Conservation (phyloP, 2,329 filamentous ascomycete species). For the Chaetothyriales sp. region DNA sequence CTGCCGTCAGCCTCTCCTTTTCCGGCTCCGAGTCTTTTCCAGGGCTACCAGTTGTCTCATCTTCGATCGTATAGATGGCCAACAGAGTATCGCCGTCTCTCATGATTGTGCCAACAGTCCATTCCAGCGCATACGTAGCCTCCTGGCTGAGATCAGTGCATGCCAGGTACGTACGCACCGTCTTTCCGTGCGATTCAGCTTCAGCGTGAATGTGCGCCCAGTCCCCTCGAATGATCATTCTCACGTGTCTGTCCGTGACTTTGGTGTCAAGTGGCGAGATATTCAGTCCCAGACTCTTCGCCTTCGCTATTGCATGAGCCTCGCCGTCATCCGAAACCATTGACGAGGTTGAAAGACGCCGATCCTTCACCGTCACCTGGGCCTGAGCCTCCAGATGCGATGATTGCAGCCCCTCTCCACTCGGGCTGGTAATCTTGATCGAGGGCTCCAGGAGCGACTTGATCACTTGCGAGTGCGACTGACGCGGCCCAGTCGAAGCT, state of each 20-base stretch:
- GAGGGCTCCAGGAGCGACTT: slow-evolving; percentile 19
- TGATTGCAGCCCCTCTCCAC: slow-evolving; percentile 2
- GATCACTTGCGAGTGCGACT: slow-evolving; percentile 5
- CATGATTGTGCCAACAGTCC: slow-evolving; percentile 91
- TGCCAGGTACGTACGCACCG: slow-evolving; percentile 83
- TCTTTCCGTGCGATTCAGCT: slow-evolving; percentile 63
- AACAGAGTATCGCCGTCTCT: slow-evolving; percentile 88
- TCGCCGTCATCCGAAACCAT: slow-evolving; percentile 24
- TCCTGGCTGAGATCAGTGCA: slow-evolving; percentile 91
- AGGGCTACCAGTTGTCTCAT: slow-evolving; percentile 45
- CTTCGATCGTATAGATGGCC: slow-evolving; percentile 85
- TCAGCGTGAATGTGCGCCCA: slow-evolving; percentile 52
- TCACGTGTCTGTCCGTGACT: slow-evolving; percentile 67
- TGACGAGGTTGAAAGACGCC: slow-evolving; percentile 1
- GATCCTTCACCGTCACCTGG: neutral
- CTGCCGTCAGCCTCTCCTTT: slow-evolving; percentile 31
- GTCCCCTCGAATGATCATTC: slow-evolving; percentile 82
- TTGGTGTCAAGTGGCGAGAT: slow-evolving; percentile 64
- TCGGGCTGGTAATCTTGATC: slow-evolving; percentile 19
- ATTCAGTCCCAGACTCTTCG: slow-evolving; percentile 69
- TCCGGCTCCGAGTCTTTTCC: slow-evolving; percentile 30
- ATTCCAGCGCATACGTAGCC: slow-evolving; percentile 87
- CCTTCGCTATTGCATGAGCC: slow-evolving; percentile 50
- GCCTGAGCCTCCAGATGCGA: slow-evolving; percentile 14
- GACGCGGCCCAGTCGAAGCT: slow-evolving; percentile 1